Base-by-base conservation (phyloP, 2,329 filamentous ascomycete species). In the Arthrobotrys pseudoclavata region DNA sequence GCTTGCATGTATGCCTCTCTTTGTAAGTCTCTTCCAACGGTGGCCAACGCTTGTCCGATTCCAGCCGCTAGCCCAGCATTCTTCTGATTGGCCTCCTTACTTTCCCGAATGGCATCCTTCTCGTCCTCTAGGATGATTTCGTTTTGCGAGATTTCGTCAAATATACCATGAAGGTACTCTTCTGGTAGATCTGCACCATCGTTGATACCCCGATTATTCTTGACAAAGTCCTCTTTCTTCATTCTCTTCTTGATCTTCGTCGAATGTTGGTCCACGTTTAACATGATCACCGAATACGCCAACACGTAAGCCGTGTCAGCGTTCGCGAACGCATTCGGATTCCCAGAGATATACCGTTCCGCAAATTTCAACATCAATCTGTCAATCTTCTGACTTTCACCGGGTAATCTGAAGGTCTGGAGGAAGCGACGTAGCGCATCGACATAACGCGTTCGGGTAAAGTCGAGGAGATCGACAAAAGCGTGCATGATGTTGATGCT, bases 291-390 rank as follows among this genome's bases (percentile, higher is more conserved):
- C 0, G 95, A 98, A 84, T 99, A 99, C 0, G 94, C 91, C 42
- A 99, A 86, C 7, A 99, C 93, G 81, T 99, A 99, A 13, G 96
- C 95, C 0, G 96, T 99, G 83, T 99, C 96, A 1, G 96, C 96
- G 82, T 98, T 99, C 40, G 96, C 96, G 84, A 97, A 99, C 0
- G 96, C 95, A 82, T 97, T 97, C 0, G 96, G 96, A 81, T 99
- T 99, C 31, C 94, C 94, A 76, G 91, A 91, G 63, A 97, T 92
- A 83, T 99, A 99, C 76, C 95, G 91, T 84, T 98, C 95, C 9
- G 96, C 96, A 84, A 98, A 99, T 84, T 99, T 99, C 80, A 99
- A 86, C 96, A 99, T 98, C 85, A 98, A 97, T 57, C 96, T 92
- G 89, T 99, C 96, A 80, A 99, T 99, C 86, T 99, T 99, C 83